A percentile compares a stretch with the other conserved stretches of the same genome.
These are phyloP conservation scores for Fusarium sp. DNA, from an alignment of 2,329 filamentous ascomycete genomes.

Conservation along the genomic window DNA sequence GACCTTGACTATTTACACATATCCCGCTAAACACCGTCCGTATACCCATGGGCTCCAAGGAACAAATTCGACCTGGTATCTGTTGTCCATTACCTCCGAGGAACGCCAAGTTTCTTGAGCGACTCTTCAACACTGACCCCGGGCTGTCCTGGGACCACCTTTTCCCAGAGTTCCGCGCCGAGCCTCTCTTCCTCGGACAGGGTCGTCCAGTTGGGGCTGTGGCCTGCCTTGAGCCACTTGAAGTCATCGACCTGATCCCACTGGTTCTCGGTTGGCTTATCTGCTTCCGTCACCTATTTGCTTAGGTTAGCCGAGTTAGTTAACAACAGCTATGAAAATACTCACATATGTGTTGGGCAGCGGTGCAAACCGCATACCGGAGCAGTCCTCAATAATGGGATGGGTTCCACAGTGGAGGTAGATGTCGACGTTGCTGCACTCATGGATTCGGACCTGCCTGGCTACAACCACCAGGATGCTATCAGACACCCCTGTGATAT, in stretches of 20 bases:
- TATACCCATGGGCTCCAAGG: not conserved
- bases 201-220: constrained; percentile 88
- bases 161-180: constrained; percentile 74
- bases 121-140: constrained; percentile 74
- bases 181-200: constrained; percentile 72
- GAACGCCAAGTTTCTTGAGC: constrained; percentile 63
- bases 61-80: not conserved
- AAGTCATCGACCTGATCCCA: constrained; percentile 97
- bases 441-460: constrained; percentile 93
- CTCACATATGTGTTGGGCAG: constrained; percentile 78
- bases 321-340: constrained; percentile 26
- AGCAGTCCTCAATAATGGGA: constrained; percentile 94
- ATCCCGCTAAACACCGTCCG: constrained; percentile 1
- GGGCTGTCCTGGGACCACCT: constrained; percentile 72
- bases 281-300: constrained; percentile 44
- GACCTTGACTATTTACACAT: constrained; percentile 17
- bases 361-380: constrained; percentile 80
- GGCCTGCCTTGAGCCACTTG: constrained; percentile 91
- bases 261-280: constrained; percentile 66
- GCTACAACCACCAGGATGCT: constrained; percentile 83
- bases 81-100: constrained; percentile 23
- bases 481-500: constrained; percentile 80
- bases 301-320: constrained; percentile 11
- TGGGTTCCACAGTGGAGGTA: constrained; percentile 86
- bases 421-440: constrained; percentile 82